Conservation (phyloP, 1,284 basidiomycete genomes). For the Hortiboletus rubellus region DNA sequence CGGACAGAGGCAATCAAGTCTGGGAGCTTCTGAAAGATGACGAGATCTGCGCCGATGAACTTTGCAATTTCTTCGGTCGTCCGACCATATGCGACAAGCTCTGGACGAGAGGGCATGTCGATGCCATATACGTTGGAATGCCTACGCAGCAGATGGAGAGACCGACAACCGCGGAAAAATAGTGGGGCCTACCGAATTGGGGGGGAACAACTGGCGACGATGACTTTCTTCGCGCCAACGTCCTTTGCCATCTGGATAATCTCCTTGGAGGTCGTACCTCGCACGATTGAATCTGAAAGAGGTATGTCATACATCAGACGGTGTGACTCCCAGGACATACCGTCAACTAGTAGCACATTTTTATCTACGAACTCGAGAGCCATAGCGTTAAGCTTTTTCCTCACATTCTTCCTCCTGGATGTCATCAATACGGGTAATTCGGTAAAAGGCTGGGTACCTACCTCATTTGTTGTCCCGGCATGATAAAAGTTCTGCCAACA, state of each 20-base stretch:
- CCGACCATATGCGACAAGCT: constrained; percentile 90
- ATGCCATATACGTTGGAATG: constrained; percentile 98
- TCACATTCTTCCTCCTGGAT: constrained; percentile 87
- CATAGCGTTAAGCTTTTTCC: constrained; percentile 98
- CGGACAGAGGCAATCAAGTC: constrained; percentile 90
- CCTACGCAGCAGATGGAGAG: constrained; percentile 39
- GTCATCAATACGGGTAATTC: constrained; percentile 6
- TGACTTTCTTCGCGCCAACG: constrained; percentile 96
- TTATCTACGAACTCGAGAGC: constrained; percentile 96
- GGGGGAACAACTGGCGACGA: constrained; percentile 96
- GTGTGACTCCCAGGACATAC: constrained; percentile 43
- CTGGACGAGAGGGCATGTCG: constrained; percentile 95
- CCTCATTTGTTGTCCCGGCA: constrained; percentile 97
- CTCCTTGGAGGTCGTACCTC: constrained; percentile 98
- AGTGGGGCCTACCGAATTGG: constrained; percentile 70
- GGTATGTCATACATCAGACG: not conserved
- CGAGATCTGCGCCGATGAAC: constrained; percentile 93
- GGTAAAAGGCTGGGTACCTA: constrained; percentile 24
- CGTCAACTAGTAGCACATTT: constrained; percentile 95
- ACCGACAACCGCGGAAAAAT: not conserved
- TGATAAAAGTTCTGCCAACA: constrained; percentile 98
- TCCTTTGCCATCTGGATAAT: constrained; percentile 99
- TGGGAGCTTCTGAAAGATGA: constrained; percentile 95
- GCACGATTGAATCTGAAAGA: constrained; percentile 88
- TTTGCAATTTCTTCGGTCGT: constrained; percentile 76